phyloP scores from a whole-genome alignment of 768 basidiomycete species.

The Plicaturopsis crispa region DNA sequence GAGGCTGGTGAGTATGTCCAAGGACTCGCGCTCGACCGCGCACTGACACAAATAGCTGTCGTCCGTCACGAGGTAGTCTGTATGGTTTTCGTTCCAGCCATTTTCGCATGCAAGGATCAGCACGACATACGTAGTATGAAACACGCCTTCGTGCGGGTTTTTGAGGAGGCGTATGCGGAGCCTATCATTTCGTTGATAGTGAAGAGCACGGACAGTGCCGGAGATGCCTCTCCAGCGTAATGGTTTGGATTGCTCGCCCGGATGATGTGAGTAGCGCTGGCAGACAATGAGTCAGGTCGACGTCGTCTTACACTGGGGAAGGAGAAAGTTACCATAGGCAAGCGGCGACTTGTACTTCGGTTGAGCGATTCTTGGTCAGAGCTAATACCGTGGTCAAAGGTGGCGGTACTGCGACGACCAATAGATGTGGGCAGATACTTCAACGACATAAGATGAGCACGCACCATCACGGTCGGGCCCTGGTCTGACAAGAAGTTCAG shows the following conservation, averaged over 20 bases:
- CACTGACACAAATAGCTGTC: slow-evolving; percentile 56
- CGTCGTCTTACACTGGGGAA: too few relatives aligned
- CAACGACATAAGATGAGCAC: slow-evolving; percentile 4
- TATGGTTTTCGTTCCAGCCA: not conserved
- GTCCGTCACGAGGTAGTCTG: slow-evolving; percentile 66
- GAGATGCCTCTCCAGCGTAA: slow-evolving; percentile 34
- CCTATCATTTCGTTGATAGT: slow-evolving; percentile 47
- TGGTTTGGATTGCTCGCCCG: slow-evolving; percentile 36
- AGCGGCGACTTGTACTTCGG: slow-evolving; percentile 63
- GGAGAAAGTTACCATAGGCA: slow-evolving; percentile 48
- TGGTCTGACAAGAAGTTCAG: slow-evolving; percentile 38
- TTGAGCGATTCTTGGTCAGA: slow-evolving; percentile 48
- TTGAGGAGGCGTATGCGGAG: slow-evolving; percentile 30
- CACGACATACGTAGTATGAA: slow-evolving; percentile 60
- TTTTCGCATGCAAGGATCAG: not conserved
- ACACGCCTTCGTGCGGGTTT: slow-evolving; percentile 58
- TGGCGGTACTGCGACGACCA: slow-evolving; percentile 21
- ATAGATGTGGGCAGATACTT: not conserved
- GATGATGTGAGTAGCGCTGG: slow-evolving; percentile 54
- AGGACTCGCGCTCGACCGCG: slow-evolving; percentile 64
- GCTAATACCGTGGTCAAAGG: slow-evolving; percentile 37
- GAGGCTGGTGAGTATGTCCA: slow-evolving; percentile 45
- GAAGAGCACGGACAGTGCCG: too few relatives aligned
- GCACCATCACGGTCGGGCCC: slow-evolving; percentile 32
- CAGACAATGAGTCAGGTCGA: too few relatives aligned